phyloP scores from a whole-genome alignment of 768 basidiomycete species.

The Calocera viscosa region DNA sequence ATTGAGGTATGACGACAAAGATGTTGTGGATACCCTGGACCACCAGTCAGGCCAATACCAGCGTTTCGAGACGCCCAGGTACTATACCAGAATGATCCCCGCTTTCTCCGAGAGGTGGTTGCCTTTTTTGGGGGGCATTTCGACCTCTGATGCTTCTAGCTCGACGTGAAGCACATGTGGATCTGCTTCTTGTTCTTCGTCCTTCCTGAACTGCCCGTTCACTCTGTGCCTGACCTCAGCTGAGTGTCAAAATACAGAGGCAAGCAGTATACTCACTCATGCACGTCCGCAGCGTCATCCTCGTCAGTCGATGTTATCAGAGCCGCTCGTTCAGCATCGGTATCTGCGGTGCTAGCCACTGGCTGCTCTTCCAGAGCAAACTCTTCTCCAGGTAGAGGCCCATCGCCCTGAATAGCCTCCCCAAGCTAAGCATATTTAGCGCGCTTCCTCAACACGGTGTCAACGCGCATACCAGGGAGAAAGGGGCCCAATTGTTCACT shows the following conservation, averaged over 20 bases:
- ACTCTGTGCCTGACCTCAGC: not conserved
- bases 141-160: not conserved
- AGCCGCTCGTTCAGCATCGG: not conserved
- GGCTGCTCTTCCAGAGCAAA: not conserved
- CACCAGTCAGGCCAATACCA: not conserved
- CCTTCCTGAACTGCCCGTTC: not conserved
- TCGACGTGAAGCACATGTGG: conserved; percentile 13
- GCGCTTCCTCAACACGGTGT: not conserved
- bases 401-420: conserved; percentile 13
- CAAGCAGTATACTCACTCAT: not conserved
- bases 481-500: conserved; percentile 84
- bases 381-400: not conserved
- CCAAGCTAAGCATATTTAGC: conserved; percentile 11
- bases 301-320: conserved; percentile 7
- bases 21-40: conserved; percentile 86
- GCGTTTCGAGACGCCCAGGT: not conserved
- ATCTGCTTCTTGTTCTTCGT: conserved; percentile 5
- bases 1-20: conserved; percentile 87
- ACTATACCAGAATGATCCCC: conserved; percentile 63
- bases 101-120: conserved; percentile 57
- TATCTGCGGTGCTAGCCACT: not conserved
- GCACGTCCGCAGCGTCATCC: conserved; percentile 7
- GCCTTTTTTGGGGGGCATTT: conserved; percentile 20
- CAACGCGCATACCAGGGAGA: conserved; percentile 52
- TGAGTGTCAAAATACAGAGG: not conserved